Base-by-base conservation (phyloP, 345 rosid species). In the Rhodomyrtus tomentosa region DNA sequence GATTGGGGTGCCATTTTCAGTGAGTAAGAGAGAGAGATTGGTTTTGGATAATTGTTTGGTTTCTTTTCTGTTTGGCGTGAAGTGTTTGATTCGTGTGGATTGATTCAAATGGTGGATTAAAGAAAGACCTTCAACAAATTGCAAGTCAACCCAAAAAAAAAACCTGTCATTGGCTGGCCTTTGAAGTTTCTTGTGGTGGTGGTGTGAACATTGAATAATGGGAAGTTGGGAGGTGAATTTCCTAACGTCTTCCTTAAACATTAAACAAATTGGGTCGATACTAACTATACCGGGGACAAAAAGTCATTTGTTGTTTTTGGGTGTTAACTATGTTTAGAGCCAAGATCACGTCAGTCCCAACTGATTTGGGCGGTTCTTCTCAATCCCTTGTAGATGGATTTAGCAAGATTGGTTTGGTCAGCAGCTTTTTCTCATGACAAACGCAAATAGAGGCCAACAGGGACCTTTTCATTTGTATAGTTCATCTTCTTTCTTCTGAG, bases 1-100 rank as follows among this genome's bases (percentile, higher is more conserved):
- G 91, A 88, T 25, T 90, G 27, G 25, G 86, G 56, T n/a, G 93
- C 93, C 95, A 93, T 93, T 11, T 51, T 32, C 51, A 11, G 42
- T 16, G 59, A 24, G 27, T 10, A 12, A 62, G 12, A 62, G 24
- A 20, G 8, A 20, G 21, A 20, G 22, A 68, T 36, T 36, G 45
- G 79, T 6, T 36, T 20, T 68, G 45, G 79, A 36, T 9, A 9
- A 18, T 20, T 4, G 79, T 20, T 4, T 20, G 45, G 74, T 21
- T 68, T 68, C 76, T 36, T 18, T 68, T 68, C 13, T 68, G 5
- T 36, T 36, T 36, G 25, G 45, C 8, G 45, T 8, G 79, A 36
- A 68, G 79, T 18, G 22, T 68, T 68, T 21, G 79, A 32, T 68
- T 1, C 5, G 45, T 4, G 25, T 36, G 79, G 79, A 18, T 68